Base-by-base conservation (phyloP, 2,329 filamentous ascomycete genomes). In the Trichoderma asperellum region DNA sequence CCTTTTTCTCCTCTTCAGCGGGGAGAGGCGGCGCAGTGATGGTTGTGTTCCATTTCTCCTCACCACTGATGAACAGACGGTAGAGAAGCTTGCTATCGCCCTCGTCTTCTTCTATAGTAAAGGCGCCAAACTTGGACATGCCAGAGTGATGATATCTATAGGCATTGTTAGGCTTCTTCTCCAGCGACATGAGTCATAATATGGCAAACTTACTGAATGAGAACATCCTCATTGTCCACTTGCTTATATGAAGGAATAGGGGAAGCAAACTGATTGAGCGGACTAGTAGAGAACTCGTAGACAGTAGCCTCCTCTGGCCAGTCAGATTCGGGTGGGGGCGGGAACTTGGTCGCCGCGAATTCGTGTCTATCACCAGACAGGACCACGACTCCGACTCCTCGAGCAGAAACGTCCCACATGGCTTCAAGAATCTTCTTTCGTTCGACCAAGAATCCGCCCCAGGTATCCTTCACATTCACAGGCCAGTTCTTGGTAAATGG, bases 401-500 rank as follows among this genome's bases (percentile, higher is more conserved):
- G 87, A 1, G 87, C 83, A n/a, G 92, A 90, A 0, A 92, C 90
- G 71, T 92, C 90, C 94, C 96, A 98, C 88, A 97, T 97, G 2
- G 93, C 92, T 78, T 97, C 91, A 16, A 99, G 89, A 32, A 98
- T 87, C 68, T 84, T 85, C 66, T 86, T 87, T 18, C 96, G 90
- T 82, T 99, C 96, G 60, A 85, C 82, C 2, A 97, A 84, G 79
- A 97, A 97, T 0, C 95, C 95, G 58, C 93, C 93, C 96, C 96
- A 99, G 0, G 96, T 98, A 77, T 99, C 96, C 71, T 90, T 85
- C 2, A 89, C 89, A 72, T 96, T 95, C 72, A 97, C 88, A 29
- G 89, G 91, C 95, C 96, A 99, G 79, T 99, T 99, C 82, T 97
- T 97, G 7, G 96, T 98, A 78, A 99, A 97, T 0, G 96, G 96